Base-by-base conservation (phyloP, 805 yeast species). In the Pichia deserticola region DNA sequence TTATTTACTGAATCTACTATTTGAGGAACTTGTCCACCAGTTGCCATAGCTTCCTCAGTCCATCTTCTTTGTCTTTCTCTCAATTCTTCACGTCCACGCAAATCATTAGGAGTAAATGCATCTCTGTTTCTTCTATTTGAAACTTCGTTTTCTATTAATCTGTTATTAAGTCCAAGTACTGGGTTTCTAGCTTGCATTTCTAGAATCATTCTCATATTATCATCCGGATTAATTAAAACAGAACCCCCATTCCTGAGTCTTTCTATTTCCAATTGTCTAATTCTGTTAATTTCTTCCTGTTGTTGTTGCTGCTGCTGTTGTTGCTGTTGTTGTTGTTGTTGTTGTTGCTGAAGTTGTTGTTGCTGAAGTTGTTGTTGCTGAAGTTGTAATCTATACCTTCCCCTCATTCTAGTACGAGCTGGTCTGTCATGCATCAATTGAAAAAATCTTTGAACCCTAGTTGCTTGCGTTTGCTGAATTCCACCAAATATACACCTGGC, bases 391-490 rank as follows among this genome's bases (percentile, higher is more conserved):
- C 52, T 42, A 10, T 46, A 28, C 12, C 49, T 47, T 34, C 51
- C 41, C 10, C 54, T 41, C 32, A 44, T 39, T 20, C 56, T 42
- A 38, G 44, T 37, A 42, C 49, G 46, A 8, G 45, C 55, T 7
- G 59, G 53, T 44, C 56, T 51, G 37, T 45, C 50, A 42, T 58
- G 57, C 51, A 57, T 52, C 42, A 60, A 39, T 44, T 63, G 66
- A 53, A 64, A 65, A 49, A 65, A 64, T 43, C 68, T 47, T 51
- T 65, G 68, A 32, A 64, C 57, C 36, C 63, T 51, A 20, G 68
- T 64, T 12, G 62, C 57, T 44, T 63, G 63, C 35, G 58, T 62
- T 15, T 60, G 59, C 32, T 66, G 67, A 7, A 62, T 51, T 20
- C 65, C 56, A 3, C 60, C 54, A 47, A 65, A 62, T 4, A 65